Conservation (phyloP, 1,284 basidiomycete species). For the Melampsora americana region DNA sequence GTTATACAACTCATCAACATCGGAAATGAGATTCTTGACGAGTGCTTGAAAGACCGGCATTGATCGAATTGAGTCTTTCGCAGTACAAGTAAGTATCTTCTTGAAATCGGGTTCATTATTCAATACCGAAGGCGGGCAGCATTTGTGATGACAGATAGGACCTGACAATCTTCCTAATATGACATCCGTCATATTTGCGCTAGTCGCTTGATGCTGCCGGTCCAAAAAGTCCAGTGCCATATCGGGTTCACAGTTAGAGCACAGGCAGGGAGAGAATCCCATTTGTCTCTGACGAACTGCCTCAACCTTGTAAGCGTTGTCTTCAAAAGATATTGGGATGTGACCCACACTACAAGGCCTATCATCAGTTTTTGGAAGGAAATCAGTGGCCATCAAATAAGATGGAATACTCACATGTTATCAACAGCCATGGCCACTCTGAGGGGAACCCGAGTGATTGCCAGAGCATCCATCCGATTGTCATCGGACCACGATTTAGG, state of each 20-base stretch:
- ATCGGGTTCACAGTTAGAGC: conserved; percentile 16
- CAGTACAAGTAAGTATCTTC: not conserved
- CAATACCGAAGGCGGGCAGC: not conserved
- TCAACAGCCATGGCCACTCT: not conserved
- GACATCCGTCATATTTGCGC: not conserved
- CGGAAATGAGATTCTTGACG: not conserved
- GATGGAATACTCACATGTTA: too few species aligned
- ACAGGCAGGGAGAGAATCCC: conserved; percentile 7
- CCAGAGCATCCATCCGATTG: conserved; percentile 23
- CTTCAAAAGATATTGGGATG: conserved; percentile 1
- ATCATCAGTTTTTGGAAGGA: too few species aligned
- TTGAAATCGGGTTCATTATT: not conserved
- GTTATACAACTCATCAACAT: not conserved
- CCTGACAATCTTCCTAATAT: not conserved
- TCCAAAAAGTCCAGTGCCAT: not conserved
- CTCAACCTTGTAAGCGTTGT: not conserved
- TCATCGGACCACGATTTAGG: not conserved
- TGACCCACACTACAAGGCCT: not conserved
- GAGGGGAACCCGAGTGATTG: conserved; percentile 9
- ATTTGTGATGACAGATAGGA: not conserved
- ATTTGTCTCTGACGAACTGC: not conserved
- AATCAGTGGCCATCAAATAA: too few species aligned
- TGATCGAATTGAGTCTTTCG: not conserved
- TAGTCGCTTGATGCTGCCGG: not conserved
- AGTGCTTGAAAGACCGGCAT: not conserved